phyloP scores from a whole-genome alignment of 2,329 filamentous ascomycete genomes.

The Scedosporium aurantiacum region DNA sequence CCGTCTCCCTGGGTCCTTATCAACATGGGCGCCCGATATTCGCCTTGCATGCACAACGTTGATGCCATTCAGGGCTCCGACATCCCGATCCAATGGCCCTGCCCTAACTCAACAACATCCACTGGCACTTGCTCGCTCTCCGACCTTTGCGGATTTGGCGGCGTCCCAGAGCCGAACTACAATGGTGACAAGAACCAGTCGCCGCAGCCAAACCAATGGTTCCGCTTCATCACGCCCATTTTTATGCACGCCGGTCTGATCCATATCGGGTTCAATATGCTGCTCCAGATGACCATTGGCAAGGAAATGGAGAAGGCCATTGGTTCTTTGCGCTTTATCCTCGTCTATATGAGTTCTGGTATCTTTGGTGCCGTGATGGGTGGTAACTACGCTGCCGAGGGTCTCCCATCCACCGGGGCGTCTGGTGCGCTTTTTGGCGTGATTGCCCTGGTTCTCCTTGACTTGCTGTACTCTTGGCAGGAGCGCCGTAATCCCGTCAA shows the following conservation, averaged over 20 bases:
- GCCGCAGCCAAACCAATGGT: conserved; percentile 85
- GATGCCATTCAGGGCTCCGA: conserved; percentile 46
- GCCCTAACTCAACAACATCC: conserved; percentile 64
- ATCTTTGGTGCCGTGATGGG: conserved; percentile 96
- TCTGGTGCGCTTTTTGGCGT: conserved; percentile 89
- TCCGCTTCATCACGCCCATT: conserved; percentile 87
- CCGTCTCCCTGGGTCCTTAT: conserved; percentile 84
- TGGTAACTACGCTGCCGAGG: conserved; percentile 79
- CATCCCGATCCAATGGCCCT: conserved; percentile 53
- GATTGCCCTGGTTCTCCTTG: conserved; percentile 76
- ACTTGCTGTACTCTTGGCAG: conserved; percentile 86
- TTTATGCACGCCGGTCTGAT: conserved; percentile 91
- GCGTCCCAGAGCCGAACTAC: conserved; percentile 57
- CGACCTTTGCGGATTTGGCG: conserved; percentile 73
- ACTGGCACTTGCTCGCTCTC: conserved; percentile 58
- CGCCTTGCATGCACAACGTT: conserved; percentile 88
- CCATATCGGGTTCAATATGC: conserved; percentile 91
- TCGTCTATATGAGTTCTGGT: conserved; percentile 83
- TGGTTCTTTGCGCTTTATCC: conserved; percentile 72
- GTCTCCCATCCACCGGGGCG: conserved; percentile 74
- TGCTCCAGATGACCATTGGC: conserved; percentile 80
- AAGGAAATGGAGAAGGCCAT: conserved; percentile 89
- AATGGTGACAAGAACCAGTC: conserved; percentile 36
- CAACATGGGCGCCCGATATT: conserved; percentile 90
- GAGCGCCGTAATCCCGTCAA: conserved; percentile 65